phyloP scores from a whole-genome alignment of 2,329 filamentous ascomycete species.

The Penicillium rolfsii region DNA sequence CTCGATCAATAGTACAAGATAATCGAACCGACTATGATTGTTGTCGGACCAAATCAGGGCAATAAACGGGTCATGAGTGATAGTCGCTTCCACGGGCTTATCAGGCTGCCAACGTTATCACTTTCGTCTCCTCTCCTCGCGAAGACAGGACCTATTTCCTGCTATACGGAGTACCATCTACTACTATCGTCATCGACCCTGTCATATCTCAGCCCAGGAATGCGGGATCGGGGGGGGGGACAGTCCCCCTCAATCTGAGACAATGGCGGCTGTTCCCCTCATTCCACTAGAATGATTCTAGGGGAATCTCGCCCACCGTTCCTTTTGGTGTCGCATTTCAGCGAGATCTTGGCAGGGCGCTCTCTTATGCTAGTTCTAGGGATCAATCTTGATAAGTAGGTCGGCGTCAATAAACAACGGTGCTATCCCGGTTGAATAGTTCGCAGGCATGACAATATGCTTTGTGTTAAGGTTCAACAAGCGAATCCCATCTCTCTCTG shows the following conservation, averaged over 20 bases:
- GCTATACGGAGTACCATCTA: neutral
- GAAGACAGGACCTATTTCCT: neutral
- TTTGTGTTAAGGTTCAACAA: neutral
- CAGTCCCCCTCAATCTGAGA: slow-evolving; percentile 15
- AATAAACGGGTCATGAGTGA: neutral
- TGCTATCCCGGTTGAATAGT: neutral
- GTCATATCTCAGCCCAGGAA: neutral
- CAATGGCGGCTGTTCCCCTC: slow-evolving; percentile 11
- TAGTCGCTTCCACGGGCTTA: neutral
- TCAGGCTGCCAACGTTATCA: neutral
- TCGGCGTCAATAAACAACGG: neutral
- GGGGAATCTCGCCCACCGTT: neutral
- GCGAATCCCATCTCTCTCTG: neutral
- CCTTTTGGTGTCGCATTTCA: neutral
- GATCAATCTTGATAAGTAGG: neutral
- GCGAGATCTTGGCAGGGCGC: neutral
- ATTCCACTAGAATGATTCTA: neutral
- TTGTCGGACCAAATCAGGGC: neutral
- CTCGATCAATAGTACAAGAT: neutral
- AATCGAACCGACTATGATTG: neutral
- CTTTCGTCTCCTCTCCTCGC: neutral
- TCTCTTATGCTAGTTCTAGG: too few relatives aligned
- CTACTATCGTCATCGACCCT: neutral
- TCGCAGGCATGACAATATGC: neutral
- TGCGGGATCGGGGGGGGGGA: neutral